Percentiles rank a stretch among this genome's conserved stretches.
phyloP scores from a whole-genome alignment of 2,329 filamentous ascomycete genomes.

The Cladosporium sp. region DNA sequence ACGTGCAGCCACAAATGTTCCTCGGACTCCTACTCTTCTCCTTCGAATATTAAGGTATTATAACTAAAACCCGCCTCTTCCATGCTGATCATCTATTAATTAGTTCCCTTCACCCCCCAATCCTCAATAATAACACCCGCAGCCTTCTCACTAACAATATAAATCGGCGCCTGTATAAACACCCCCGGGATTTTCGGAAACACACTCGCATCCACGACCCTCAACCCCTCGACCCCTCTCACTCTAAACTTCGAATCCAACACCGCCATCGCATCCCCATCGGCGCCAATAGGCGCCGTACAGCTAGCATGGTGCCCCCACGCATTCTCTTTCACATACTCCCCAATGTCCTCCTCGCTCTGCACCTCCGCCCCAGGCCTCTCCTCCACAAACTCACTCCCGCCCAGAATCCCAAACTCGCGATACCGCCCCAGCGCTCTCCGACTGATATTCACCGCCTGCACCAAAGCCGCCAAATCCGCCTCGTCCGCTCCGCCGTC shows the following conservation, averaged over 20 bases:
- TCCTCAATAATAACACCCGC: slow-evolving; percentile 54
- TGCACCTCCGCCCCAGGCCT: slow-evolving; percentile 46
- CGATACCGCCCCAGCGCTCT: slow-evolving; percentile 31
- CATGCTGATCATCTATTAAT: background rate
- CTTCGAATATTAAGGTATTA: background rate
- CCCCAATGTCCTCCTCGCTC: slow-evolving; percentile 48
- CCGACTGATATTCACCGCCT: slow-evolving; percentile 36
- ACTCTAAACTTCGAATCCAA: slow-evolving; percentile 25
- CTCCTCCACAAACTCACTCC: slow-evolving; percentile 33
- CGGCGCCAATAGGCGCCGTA: slow-evolving; percentile 55
- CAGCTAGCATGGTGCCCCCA: slow-evolving; percentile 62
- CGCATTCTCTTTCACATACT: slow-evolving; percentile 46
- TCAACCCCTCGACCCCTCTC: slow-evolving; percentile 23
- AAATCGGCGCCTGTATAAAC: slow-evolving; percentile 55
- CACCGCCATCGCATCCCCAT: slow-evolving; percentile 26
- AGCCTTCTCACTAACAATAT: slow-evolving; percentile 64
- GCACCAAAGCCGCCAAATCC: slow-evolving; percentile 58
- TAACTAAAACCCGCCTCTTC: slow-evolving; percentile 18
- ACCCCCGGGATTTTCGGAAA: slow-evolving; percentile 42
- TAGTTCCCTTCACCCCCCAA: background rate
- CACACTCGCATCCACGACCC: slow-evolving; percentile 25
- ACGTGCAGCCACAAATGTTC: background rate
- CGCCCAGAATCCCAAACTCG: slow-evolving; percentile 38
- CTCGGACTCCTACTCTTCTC: background rate
- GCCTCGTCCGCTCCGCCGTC: slow-evolving; percentile 41